A percentile compares a stretch with the other conserved stretches of the same genome.
These are phyloP conservation scores for Ophiostoma fasciatum DNA, from an alignment of 2,329 filamentous ascomycete genomes.

Conservation along the genomic window DNA sequence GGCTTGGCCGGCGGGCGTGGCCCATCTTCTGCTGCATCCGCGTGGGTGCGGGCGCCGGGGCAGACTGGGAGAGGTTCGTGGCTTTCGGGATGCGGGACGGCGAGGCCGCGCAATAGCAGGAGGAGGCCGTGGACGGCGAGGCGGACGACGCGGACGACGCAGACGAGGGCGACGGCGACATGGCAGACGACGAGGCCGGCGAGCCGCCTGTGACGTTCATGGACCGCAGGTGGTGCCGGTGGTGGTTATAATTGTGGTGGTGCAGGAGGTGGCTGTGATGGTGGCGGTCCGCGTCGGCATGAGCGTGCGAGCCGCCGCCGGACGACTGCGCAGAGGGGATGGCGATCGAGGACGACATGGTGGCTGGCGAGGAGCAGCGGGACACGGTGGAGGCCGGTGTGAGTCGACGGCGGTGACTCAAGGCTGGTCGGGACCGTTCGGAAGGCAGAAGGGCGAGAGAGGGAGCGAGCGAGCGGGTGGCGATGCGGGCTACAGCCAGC, in stretches of 20 bases:
- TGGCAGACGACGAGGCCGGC: slow-evolving; percentile 4
- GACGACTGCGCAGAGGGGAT: slow-evolving; percentile 35
- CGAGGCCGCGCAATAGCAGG: slow-evolving; percentile 32
- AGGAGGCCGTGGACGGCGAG: slow-evolving; percentile 25
- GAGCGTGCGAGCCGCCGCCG: too few species aligned
- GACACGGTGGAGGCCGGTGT: too few species aligned
- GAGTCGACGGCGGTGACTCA: too few species aligned
- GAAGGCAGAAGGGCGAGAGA: too few species aligned
- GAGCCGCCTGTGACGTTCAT: slow-evolving; percentile 5
- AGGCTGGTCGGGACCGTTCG: too few species aligned
- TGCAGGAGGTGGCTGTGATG: slow-evolving; percentile 8
- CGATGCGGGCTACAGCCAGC: too few species aligned
- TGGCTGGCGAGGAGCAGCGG: too few species aligned
- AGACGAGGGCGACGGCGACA: slow-evolving; percentile 8
- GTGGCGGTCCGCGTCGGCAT: too few species aligned
- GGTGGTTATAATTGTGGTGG: not conserved
- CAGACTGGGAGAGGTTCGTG: slow-evolving; percentile 30
- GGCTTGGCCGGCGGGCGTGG: slow-evolving; percentile 44
- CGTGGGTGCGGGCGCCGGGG: slow-evolving; percentile 23
- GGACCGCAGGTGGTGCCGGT: slow-evolving; percentile 8
- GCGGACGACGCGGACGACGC: slow-evolving; percentile 3
- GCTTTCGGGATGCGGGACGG: slow-evolving; percentile 37
- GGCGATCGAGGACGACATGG: slow-evolving; percentile 54
- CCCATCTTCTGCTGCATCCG: slow-evolving; percentile 26
- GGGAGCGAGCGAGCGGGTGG: too few species aligned